These are phyloP conservation scores for Phytophthora brassicae DNA, from an alignment of 352 stramenopile species.

Conservation along the genomic window DNA sequence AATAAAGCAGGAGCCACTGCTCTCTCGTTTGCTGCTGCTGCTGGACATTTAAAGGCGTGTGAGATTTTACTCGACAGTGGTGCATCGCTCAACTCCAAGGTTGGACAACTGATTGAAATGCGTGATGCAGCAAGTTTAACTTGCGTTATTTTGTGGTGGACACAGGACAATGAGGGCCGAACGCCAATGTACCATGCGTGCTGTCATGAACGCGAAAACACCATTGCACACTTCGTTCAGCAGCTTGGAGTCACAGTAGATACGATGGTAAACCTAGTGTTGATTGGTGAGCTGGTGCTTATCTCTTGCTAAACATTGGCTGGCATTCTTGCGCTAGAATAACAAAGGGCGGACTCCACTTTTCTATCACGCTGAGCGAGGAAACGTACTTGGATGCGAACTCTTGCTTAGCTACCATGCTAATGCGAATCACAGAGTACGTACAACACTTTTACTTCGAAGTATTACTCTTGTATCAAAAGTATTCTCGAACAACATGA, in stretches of 20 bases:
- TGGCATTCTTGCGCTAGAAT: conserved; percentile 26
- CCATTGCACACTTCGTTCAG: conserved; percentile 40
- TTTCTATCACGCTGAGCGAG: conserved; percentile 49
- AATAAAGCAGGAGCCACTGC: conserved; percentile 35
- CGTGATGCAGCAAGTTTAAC: neutral
- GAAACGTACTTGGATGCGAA: conserved; percentile 44
- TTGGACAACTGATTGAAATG: neutral
- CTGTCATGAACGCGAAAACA: conserved; percentile 39
- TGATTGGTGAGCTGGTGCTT: too few relatives aligned
- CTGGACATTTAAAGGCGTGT: conserved; percentile 32
- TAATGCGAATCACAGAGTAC: conserved; percentile 44
- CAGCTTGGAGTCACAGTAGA: conserved; percentile 31
- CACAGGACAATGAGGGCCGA: conserved; percentile 46
- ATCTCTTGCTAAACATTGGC: neutral
- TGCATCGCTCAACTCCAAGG: conserved; percentile 39
- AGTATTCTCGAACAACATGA: neutral
- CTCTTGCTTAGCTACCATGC: conserved; percentile 40
- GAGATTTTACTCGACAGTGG: conserved; percentile 39
- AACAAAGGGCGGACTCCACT: conserved; percentile 45
- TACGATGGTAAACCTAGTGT: conserved; percentile 20
- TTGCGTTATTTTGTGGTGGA: neutral
- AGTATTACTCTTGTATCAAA: neutral
- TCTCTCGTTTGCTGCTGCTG: conserved; percentile 31
- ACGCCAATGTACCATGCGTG: conserved; percentile 50
- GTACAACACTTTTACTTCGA: neutral